Base-by-base conservation (phyloP, 2,329 filamentous ascomycete genomes). In the Aspergillus phoenicis region DNA sequence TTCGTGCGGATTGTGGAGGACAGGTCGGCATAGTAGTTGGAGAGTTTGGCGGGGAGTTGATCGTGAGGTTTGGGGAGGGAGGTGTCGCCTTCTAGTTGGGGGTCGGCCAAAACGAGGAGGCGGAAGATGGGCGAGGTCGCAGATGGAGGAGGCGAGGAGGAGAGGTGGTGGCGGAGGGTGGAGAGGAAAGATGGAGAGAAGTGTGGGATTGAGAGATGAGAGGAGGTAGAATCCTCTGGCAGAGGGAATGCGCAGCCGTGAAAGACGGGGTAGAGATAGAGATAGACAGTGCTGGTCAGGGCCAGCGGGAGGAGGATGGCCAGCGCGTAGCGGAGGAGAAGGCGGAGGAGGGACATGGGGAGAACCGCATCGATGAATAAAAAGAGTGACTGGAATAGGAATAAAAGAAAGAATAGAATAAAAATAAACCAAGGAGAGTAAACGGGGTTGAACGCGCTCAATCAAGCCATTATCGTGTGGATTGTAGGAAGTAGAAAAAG, bases 11-110 rank as follows among this genome's bases (percentile, higher is more conserved):
- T 39, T 4, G 24, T 11, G 6, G 39, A 30, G 53, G 20, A 28
- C 15, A 71, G 65, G 33, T 69, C 57, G 28, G 43, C 38, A 57
- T 66, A 79, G 62, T 81, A 75, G n/a, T 67, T 66, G 15, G 61
- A 62, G 36, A 85, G 60, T 61, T 74, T 78, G 24, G 77, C 79
- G 13, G 77, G 76, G 43, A 76, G 75, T 62, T 72, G 78, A 74
- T 80, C 81, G 26, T 81, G 75, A 0, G 78, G 74, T 20, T 77
- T 73, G 0, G 89, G 90, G 26, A 97, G 88, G 6, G 91, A 93
- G 2, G 90, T 92, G 73, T 97, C 91, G 69, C 94, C 94, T 78
- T 98, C 94, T 57, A 98, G 85, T 75, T 98, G 94, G 5, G 94
- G 94, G 75, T 98, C 94, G 62, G 91, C 94, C 22, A 98, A 85